A percentile compares a stretch with the other conserved stretches of the same genome.
Conservation (phyloP, 164 flowering plant genomes). For the Tinospora cordifolia region DNA sequence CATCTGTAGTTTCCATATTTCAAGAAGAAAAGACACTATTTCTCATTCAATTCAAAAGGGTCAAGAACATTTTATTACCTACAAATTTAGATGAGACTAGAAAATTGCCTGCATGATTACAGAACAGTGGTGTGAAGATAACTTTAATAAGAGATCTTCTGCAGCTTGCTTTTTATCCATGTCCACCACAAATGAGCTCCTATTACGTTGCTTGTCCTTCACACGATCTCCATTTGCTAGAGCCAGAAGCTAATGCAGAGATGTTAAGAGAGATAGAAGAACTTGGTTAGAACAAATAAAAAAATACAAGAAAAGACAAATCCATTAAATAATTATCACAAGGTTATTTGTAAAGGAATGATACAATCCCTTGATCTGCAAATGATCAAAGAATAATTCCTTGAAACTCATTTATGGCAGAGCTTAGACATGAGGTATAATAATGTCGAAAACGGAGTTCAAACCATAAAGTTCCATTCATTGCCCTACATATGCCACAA, state of each 20-base stretch:
- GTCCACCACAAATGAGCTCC: conserved; percentile 92
- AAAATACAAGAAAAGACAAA: neutral
- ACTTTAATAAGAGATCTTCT: conserved; percentile 65
- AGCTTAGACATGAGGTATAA: neutral
- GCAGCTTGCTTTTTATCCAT: conserved; percentile 90
- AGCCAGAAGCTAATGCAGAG: conserved; percentile 63
- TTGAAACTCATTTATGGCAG: neutral
- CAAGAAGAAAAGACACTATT: neutral
- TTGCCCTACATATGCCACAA: neutral
- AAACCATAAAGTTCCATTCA: too few species aligned
- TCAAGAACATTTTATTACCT: neutral
- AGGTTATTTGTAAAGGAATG: neutral
- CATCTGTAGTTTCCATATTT: conserved; percentile 41
- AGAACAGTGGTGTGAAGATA: conserved; percentile 64
- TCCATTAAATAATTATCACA: neutral
- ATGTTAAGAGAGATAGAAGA: neutral
- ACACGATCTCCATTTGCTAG: conserved; percentile 96
- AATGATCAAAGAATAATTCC: neutral
- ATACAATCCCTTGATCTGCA: neutral
- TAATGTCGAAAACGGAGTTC: neutral
- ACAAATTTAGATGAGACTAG: neutral
- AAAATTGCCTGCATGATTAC: conserved; percentile 58
- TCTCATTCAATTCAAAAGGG: neutral
- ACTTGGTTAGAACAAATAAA: neutral
- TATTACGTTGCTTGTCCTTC: conserved; percentile 90